A percentile compares a stretch with the other conserved stretches of the same genome.
These are phyloP conservation scores for Pythium sp. DNA, from an alignment of 352 stramenopile species.

Conservation along the genomic window DNA sequence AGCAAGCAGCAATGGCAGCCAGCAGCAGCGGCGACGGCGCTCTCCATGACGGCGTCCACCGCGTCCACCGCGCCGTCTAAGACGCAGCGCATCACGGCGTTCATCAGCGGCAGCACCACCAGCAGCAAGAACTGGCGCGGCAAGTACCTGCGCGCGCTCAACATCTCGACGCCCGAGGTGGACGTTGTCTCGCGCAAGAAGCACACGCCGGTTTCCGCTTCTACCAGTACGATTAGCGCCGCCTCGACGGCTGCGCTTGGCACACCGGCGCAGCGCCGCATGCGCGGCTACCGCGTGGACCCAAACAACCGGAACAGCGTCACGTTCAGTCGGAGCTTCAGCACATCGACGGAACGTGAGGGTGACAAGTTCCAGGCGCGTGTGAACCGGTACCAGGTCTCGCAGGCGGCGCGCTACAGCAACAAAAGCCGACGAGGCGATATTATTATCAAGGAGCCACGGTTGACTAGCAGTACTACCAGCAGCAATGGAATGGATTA, in stretches of 20 bases:
- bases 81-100: neutral
- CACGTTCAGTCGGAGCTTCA: slow-evolving; percentile 24
- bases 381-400: slow-evolving; percentile 15
- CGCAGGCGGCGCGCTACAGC: slow-evolving; percentile 9
- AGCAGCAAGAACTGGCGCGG: slow-evolving; percentile 60
- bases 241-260: too few relatives aligned
- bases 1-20: neutral
- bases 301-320: neutral
- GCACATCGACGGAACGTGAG: slow-evolving; percentile 24
- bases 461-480: neutral
- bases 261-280: slow-evolving; percentile 11
- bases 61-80: neutral
- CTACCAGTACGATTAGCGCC: too few relatives aligned
- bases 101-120: slow-evolving; percentile 6
- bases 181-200: slow-evolving; percentile 15
- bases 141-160: slow-evolving; percentile 76
- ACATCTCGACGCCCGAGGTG: slow-evolving; percentile 58
- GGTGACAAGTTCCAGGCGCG: slow-evolving; percentile 24
- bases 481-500: slow-evolving; percentile 10
- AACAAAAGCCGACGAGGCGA: neutral
- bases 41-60: slow-evolving; percentile 1
- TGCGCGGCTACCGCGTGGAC: slow-evolving; percentile 5
- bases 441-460: neutral
- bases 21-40: neutral
- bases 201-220: neutral